Conservation (phyloP, 2,329 filamentous ascomycete genomes). For the Triangularia setosa region DNA sequence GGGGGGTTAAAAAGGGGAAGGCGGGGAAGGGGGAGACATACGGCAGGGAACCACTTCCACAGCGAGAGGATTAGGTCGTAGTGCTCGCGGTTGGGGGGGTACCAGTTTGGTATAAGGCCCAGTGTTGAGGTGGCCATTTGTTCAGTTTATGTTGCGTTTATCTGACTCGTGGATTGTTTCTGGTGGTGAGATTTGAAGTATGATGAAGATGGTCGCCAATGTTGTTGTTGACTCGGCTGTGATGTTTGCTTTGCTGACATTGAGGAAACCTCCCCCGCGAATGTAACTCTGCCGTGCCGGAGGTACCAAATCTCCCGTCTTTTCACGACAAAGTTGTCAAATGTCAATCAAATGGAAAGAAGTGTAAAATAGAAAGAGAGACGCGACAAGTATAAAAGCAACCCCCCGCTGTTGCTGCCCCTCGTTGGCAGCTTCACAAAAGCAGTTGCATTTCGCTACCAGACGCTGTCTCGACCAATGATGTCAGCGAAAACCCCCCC, state of each 20-base stretch:
- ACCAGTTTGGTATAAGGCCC: constrained; percentile 50
- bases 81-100: constrained; percentile 56
- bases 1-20: neutral
- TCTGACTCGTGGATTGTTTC: no score
- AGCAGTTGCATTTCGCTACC: neutral
- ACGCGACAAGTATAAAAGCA: neutral
- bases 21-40: constrained; percentile 32
- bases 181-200: no score
- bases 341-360: neutral
- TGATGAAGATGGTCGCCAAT: neutral
- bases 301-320: neutral
- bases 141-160: neutral
- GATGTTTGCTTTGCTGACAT: neutral
- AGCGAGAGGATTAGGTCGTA: constrained; percentile 50
- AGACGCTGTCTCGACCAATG: constrained; percentile 2
- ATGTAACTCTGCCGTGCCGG: neutral
- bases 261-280: neutral
- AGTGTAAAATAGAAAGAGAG: neutral
- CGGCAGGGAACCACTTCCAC: constrained; percentile 55
- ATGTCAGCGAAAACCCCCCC: constrained; percentile 1
- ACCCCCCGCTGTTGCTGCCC: neutral
- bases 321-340: no score
- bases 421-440: neutral
- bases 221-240: neutral
- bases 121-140: constrained; percentile 31